Evolutionary conservation across 306 rosid genomes (phyloP), one percentile per base, ranked within the genome.

Genomic region (Astragalus membranaceus): DNA sequence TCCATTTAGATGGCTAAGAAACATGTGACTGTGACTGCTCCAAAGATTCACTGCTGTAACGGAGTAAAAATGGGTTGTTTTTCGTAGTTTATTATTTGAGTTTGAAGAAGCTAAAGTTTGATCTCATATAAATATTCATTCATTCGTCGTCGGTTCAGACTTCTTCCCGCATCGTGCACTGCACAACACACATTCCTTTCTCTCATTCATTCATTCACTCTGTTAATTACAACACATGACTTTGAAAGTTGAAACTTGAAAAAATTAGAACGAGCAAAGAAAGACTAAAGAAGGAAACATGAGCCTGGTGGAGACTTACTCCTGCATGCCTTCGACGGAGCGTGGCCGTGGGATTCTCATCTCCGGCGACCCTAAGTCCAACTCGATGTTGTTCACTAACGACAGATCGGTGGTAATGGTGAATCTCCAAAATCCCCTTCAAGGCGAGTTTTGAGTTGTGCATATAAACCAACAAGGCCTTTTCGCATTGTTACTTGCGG

Each of bases 261-360:
- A n/a, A n/a, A 54, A 26, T 7, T 5, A 26, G 10, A 26, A 26
- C 30, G 2, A 26, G 30, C 30, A 26, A 26, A n/a, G n/a, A n/a
- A n/a, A 26, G 30, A 26, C 30, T 26, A 26, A 26, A 26, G 3
- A 26, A 26, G 3, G 3, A 26, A 56, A 64, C 32, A 85, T 88
- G 93, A 71, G 69, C 23, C 41, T 91, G 32, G 68, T 78, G 5
- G 99, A 88, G 82, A 85, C 99, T 8, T 94, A 88, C 68, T 86
- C 97, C 7, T 87, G 95, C 82, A 85, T 83, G 51, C 92, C 97
- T 0, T 76, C 92, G 4, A 83, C 92, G 6, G 96, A 94, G 86
- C 92, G 99, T 7, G 99, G 99, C 70, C 86, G 96, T 0, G 99
- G 99, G 32, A 94, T 94, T 67, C 80, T 94, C 10, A 94, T 94